Evolutionary conservation across 192 early-diverging fungal genomes (phyloP).

Genomic region (Linnemannia schmuckeri): DNA sequence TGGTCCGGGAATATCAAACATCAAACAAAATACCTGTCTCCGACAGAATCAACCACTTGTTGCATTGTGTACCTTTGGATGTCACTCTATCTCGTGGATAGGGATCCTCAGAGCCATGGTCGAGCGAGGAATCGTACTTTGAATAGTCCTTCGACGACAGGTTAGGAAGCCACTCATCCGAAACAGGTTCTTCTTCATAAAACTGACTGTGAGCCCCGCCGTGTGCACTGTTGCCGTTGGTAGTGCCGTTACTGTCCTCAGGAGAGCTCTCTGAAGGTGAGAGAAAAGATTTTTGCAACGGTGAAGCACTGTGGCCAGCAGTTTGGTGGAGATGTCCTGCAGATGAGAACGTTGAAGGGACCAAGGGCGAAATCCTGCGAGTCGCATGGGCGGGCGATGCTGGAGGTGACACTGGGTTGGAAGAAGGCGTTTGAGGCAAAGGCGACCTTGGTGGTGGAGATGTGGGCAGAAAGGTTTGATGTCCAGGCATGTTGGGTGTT

Average conservation of each 20-base stretch:
- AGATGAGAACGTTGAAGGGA: not conserved
- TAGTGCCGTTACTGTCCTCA: constrained; percentile 17
- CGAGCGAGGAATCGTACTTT: constrained; percentile 8
- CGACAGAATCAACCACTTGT: no score
- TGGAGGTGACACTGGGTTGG: constrained; percentile 40
- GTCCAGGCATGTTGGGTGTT: constrained; percentile 22
- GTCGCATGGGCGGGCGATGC: constrained; percentile 40
- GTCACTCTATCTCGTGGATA: constrained; percentile 32
- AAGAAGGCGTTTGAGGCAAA: constrained; percentile 18
- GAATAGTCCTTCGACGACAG: constrained; percentile 23
- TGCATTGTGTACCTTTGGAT: constrained; percentile 22
- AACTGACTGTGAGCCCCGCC: constrained; percentile 17
- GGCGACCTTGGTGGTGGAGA: constrained; percentile 44
- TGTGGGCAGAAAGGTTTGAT: constrained; percentile 30
- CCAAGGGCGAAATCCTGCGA: constrained; percentile 33
- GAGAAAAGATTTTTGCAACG: constrained; percentile 19
- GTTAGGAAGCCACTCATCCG: constrained; percentile 46
- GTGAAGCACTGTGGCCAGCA: not conserved
- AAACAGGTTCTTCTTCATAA: constrained; percentile 34
- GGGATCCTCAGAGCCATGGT: constrained; percentile 32
- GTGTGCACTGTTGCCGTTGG: not conserved
- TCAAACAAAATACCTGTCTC: not conserved
- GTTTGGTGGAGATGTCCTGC: constrained; percentile 7
- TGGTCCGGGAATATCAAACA: not conserved
- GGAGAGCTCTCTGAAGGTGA: constrained; percentile 26